A percentile compares a stretch with the other conserved stretches of the same genome.
Evolutionary conservation across 305 asterid genomes (phyloP).

Genomic region (Fraxinus paxiana): DNA sequence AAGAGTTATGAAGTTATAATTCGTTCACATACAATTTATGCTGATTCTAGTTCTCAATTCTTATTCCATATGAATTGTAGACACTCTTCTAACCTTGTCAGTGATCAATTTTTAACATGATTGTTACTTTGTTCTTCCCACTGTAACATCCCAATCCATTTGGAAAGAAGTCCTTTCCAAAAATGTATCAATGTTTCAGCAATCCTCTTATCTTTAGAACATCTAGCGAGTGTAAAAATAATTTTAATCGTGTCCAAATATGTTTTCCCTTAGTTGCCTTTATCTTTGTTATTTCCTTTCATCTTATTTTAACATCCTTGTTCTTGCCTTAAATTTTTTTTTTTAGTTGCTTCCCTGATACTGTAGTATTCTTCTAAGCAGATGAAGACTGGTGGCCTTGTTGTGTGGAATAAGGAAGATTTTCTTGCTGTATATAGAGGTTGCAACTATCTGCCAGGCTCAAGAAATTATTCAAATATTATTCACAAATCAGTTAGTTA

Average conservation of each 20-base stretch:
- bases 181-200: constrained; percentile 12
- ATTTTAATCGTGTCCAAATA: neutral
- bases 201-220: constrained; percentile 7
- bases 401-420: constrained; percentile 68
- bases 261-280: constrained; percentile 7
- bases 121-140: constrained; percentile 4
- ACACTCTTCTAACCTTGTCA: neutral
- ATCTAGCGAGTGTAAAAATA: neutral
- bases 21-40: neutral
- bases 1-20: neutral
- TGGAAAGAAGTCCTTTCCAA: neutral
- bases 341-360: constrained; percentile 21
- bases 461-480: constrained; percentile 16
- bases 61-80: neutral
- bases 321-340: constrained; percentile 4
- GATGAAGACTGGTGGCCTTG: constrained; percentile 80
- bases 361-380: constrained; percentile 34
- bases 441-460: constrained; percentile 33
- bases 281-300: neutral
- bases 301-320: constrained; percentile 4
- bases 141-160: neutral
- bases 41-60: constrained; percentile 13
- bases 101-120: constrained; percentile 3
- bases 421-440: constrained; percentile 83
- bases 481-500: constrained; percentile 19